Base-by-base conservation (phyloP, 331 rosid genomes). In the Arachis monticola region DNA sequence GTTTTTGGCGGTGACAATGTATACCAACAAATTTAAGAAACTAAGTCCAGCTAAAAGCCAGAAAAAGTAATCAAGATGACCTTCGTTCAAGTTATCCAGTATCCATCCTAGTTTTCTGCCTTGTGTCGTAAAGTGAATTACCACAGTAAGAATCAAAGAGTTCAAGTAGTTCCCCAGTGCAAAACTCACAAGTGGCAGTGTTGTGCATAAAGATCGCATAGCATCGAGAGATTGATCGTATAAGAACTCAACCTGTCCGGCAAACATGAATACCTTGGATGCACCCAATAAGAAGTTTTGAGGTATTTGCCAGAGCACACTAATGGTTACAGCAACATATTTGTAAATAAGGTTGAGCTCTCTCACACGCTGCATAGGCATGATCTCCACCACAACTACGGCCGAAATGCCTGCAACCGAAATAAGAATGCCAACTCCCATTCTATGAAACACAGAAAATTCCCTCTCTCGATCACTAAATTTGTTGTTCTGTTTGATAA, bases 201-300 rank as follows among this genome's bases (percentile, higher is more conserved):
- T 17, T 17, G 22, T 17, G 22, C 22, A 17, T 17, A 17, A 17
- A 17, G 22, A 27, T 27, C 92, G 80, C 96, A 91, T 89, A 1
- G 89, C 80, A 68, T 89, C 95, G 22, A 17, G 22, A 17, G 22
- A 17, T 17, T 17, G 22, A 17, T 17, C 22, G 22, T 17, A 87
- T 79, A 91, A 91, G 80, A 93, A 93, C 85, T 93, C 94, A 2
- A 85, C 89, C 79, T 84, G 96, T 53, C 98, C 96, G 3, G 91
- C 79, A 74, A 84, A 87, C 35, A 90, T 81, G 73, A 74, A 91
- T 14, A 93, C 78, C 72, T 91, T 93, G 0, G 97, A 85, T 5
- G 97, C 91, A 0, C 98, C 97, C 40, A 93, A 32, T 79, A 91
- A 83, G 82, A 88, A 87, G 73, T 91, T 86, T 31, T 93, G 98